A percentile compares a stretch with the other conserved stretches of the same genome.
phyloP scores from a whole-genome alignment of 2,329 filamentous ascomycete genomes.

The Penicillium sp. region DNA sequence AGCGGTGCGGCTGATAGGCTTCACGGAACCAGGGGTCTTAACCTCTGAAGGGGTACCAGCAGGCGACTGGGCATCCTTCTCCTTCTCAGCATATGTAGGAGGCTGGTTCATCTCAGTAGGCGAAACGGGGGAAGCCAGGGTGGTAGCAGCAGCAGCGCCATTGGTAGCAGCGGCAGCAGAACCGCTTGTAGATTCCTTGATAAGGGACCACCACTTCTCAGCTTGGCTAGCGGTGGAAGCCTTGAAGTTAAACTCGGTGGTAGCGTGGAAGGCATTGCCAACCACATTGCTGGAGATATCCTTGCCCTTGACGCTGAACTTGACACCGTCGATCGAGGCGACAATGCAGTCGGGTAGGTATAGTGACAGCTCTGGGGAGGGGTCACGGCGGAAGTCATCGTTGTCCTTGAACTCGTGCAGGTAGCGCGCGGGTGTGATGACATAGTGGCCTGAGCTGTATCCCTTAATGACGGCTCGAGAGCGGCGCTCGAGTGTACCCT shows the following conservation, averaged over 20 bases:
- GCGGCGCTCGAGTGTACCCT: constrained; percentile 87
- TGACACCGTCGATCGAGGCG: constrained; percentile 69
- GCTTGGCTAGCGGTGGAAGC: constrained; percentile 79
- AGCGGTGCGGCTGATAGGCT: constrained; percentile 22
- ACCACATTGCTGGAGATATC: constrained; percentile 76
- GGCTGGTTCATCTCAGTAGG: constrained; percentile 17
- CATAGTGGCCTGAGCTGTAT: constrained; percentile 82
- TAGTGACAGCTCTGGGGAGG: constrained; percentile 78
- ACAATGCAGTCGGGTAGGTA: constrained; percentile 89
- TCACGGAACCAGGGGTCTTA: background rate
- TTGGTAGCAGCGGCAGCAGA: background rate
- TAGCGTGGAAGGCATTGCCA: constrained; percentile 76
- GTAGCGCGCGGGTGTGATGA: constrained; percentile 82
- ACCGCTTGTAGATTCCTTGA: constrained; percentile 45
- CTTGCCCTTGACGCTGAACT: constrained; percentile 95
- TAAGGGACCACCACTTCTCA: constrained; percentile 78
- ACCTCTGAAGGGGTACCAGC: background rate
- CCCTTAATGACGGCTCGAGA: constrained; percentile 79
- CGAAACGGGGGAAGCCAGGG: background rate
- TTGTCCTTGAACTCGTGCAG: constrained; percentile 96
- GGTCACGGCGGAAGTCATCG: constrained; percentile 63
- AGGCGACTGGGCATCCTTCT: constrained; percentile 7
- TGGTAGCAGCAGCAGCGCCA: constrained; percentile 7
- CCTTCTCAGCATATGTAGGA: constrained; percentile 22
- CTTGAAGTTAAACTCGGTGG: constrained; percentile 81